Percentiles rank a stretch among this genome's conserved stretches.
These are phyloP conservation scores for Phytomonas francai DNA, from an alignment of 208 protist genomes.

Conservation along the genomic window DNA sequence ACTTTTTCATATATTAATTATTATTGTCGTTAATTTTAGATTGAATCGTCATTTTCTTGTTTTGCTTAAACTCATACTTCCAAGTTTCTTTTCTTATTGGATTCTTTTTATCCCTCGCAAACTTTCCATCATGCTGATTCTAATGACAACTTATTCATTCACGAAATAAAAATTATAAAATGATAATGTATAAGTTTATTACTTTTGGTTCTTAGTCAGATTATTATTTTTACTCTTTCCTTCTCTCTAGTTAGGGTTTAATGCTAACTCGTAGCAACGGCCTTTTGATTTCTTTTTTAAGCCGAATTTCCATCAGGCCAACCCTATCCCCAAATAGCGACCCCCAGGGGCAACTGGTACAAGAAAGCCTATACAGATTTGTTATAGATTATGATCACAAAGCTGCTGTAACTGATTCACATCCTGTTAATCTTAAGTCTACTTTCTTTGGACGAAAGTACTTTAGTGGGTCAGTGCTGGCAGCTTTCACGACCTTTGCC, in stretches of 20 bases:
- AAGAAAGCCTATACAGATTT: constrained; percentile 17
- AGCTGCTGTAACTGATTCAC: neutral
- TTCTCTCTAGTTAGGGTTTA: neutral
- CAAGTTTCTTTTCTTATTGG: neutral
- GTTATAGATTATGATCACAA: constrained; percentile 51
- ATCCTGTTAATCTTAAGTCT: neutral
- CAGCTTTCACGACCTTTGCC: constrained; percentile 15
- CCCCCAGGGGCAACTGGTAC: neutral
- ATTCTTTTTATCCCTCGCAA: neutral
- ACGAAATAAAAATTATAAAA: neutral
- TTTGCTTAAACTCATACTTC: neutral
- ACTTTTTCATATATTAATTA: neutral
- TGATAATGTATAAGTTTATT: neutral
- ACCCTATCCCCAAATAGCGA: constrained; percentile 10
- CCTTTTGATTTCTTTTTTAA: constrained; percentile 5
- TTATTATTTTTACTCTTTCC: constrained; percentile 6
- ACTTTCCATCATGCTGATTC: neutral
- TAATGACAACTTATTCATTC: neutral
- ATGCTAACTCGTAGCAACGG: neutral
- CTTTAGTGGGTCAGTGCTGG: constrained; percentile 40
- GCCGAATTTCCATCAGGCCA: constrained; percentile 8
- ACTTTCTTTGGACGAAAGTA: constrained; percentile 8
- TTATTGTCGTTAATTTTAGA: neutral
- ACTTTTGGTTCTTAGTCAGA: neutral
- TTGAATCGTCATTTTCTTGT: neutral